phyloP scores from a whole-genome alignment of 805 yeast species.

The Saccharomycodes ludwigii region DNA sequence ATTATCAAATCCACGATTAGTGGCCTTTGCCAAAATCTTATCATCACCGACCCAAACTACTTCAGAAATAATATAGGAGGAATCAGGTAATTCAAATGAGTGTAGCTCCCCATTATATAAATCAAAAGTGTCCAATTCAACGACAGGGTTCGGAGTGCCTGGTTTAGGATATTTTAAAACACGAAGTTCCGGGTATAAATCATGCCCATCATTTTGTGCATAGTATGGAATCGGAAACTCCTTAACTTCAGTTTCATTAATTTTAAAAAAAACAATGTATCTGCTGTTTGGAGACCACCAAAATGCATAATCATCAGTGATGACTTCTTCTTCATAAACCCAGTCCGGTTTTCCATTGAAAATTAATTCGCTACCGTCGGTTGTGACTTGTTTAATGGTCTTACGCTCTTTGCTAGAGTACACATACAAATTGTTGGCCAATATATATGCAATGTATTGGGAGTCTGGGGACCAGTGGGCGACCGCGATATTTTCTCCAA shows the following conservation, averaged over 20 bases:
- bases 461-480: slow-evolving; percentile 74
- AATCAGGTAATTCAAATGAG: slow-evolving; percentile 25
- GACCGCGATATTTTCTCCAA: slow-evolving; percentile 26
- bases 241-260: slow-evolving; percentile 65
- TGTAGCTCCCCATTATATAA: slow-evolving; percentile 20
- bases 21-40: slow-evolving; percentile 40
- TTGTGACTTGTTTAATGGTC: slow-evolving; percentile 39
- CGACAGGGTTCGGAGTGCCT: slow-evolving; percentile 64
- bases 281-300: slow-evolving; percentile 83
- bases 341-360: slow-evolving; percentile 89
- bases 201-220: slow-evolving; percentile 36
- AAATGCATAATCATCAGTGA: slow-evolving; percentile 52
- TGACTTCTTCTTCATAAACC: slow-evolving; percentile 89
- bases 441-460: slow-evolving; percentile 48
- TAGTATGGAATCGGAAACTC: slow-evolving; percentile 66
- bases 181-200: slow-evolving; percentile 48
- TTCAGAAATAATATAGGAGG: slow-evolving; percentile 47
- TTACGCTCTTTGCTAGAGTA: slow-evolving; percentile 24
- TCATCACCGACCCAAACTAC: slow-evolving; percentile 55
- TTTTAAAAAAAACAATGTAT: slow-evolving; percentile 48
- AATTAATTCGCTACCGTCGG: slow-evolving; percentile 55
- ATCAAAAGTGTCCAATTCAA: slow-evolving; percentile 38
- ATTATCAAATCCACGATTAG: slow-evolving; percentile 57
- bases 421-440: slow-evolving; percentile 57
- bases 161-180: slow-evolving; percentile 75